phyloP scores from a whole-genome alignment of 768 basidiomycete genomes.

The Rhizopogon rudus region DNA sequence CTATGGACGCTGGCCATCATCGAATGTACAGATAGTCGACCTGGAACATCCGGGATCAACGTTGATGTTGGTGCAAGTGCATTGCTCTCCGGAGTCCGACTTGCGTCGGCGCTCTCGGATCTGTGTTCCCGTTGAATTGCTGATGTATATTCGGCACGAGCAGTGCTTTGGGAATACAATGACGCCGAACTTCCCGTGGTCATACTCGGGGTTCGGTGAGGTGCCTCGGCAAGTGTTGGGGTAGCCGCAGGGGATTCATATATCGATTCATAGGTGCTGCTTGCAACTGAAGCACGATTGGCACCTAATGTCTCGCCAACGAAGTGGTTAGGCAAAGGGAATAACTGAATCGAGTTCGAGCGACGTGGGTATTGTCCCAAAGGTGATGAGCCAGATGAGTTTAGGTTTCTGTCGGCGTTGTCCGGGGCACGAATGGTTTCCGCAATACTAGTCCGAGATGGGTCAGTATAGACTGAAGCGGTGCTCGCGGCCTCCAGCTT shows the following conservation, averaged over 20 bases:
- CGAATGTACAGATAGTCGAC: constrained; percentile 1
- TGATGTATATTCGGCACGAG: background rate
- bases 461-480: background rate
- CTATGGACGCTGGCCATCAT: constrained; percentile 4
- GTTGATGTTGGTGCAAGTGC: background rate
- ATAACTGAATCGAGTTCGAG: background rate
- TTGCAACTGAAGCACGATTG: constrained; percentile 4
- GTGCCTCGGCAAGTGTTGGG: background rate
- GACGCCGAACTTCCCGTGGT: constrained; percentile 1
- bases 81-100: background rate
- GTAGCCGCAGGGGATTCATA: background rate
- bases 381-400: background rate
- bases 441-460: background rate
- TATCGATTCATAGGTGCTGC: background rate
- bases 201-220: background rate
- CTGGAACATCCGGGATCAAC: background rate
- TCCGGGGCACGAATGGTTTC: background rate
- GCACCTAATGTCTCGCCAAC: background rate
- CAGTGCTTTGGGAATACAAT: constrained; percentile 6
- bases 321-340: constrained; percentile 2
- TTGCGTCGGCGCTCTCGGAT: background rate
- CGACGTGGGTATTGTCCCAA: background rate
- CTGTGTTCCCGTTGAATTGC: background rate
- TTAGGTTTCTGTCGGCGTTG: background rate
- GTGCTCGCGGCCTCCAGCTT: background rate